Conservation (phyloP, 768 basidiomycete genomes). For the Panaeolus cyanescens region DNA sequence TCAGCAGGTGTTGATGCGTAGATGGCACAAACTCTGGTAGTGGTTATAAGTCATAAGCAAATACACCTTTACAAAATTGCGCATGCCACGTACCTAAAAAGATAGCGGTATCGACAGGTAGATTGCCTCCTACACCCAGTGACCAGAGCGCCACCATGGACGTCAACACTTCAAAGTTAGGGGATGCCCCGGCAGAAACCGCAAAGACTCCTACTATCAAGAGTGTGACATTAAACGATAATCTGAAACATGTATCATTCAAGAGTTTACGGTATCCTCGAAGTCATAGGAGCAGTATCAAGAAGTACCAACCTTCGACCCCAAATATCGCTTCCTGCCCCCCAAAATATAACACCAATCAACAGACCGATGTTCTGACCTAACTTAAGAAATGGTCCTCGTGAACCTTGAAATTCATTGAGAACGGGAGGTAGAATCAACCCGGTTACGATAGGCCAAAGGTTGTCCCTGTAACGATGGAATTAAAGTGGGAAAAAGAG, state of each 20-base stretch:
- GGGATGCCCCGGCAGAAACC: conserved; percentile 59
- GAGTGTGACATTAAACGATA: conserved; percentile 71
- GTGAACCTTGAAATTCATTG: conserved; percentile 58
- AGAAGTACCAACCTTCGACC: conserved; percentile 50
- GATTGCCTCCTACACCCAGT: conserved; percentile 65
- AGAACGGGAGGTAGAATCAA: conserved; percentile 64
- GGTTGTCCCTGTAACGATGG: conserved; percentile 21
- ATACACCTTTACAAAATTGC: too few species aligned
- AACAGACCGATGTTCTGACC: conserved; percentile 74
- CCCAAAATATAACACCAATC: conserved; percentile 71
- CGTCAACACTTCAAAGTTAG: conserved; percentile 50
- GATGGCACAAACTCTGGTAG: conserved; percentile 66
- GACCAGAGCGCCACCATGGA: conserved; percentile 59
- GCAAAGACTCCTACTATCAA: conserved; percentile 70
- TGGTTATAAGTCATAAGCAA: too few species aligned
- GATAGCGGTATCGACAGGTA: conserved; percentile 76
- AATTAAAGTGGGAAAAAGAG: background rate
- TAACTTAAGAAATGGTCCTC: conserved; percentile 65
- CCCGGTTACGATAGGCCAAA: conserved; percentile 30
- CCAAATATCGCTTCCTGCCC: conserved; percentile 70
- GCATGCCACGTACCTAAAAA: conserved; percentile 69
- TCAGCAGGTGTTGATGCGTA: conserved; percentile 75
- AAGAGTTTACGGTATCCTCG: background rate
- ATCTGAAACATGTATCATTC: conserved; percentile 31
- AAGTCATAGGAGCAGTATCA: background rate